phyloP scores from a whole-genome alignment of 1,284 basidiomycete species.

The Agaricales sp. region DNA sequence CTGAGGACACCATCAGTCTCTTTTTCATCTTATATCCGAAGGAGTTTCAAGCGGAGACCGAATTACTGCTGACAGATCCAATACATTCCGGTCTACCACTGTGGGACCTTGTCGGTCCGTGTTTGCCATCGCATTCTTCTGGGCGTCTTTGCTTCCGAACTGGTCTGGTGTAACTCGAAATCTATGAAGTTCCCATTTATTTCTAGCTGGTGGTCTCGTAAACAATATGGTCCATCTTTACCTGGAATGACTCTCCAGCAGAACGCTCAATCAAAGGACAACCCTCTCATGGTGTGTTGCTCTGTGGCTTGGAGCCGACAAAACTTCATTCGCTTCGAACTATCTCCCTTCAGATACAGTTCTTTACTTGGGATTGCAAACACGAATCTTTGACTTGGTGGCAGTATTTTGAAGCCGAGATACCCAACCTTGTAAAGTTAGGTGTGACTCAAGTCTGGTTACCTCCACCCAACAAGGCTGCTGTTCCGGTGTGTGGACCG shows the following conservation, averaged over 20 bases:
- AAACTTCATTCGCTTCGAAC: neutral
- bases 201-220: neutral
- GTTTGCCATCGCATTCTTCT: too few relatives aligned
- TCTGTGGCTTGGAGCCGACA: neutral
- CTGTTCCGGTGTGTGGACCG: slow-evolving; percentile 32
- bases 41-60: too few relatives aligned
- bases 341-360: slow-evolving; percentile 79
- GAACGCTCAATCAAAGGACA: neutral
- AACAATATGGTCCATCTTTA: neutral
- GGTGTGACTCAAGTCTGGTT: slow-evolving; percentile 83
- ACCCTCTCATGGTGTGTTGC: slow-evolving; percentile 1
- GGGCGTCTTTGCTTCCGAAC: too few relatives aligned
- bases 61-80: too few relatives aligned
- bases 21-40: neutral
- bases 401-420: slow-evolving; percentile 68
- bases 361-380: slow-evolving; percentile 71
- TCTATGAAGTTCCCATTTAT: neutral
- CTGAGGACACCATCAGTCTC: neutral
- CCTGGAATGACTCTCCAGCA: neutral
- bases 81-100: too few relatives aligned
- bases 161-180: too few relatives aligned
- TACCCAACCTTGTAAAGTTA: slow-evolving; percentile 59
- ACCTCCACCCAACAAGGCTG: slow-evolving; percentile 71
- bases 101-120: too few relatives aligned
- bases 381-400: slow-evolving; percentile 66